Percentiles rank a stretch among this genome's conserved stretches.
Conservation (phyloP, 768 basidiomycete species). For the Favolaschia claudopus region DNA sequence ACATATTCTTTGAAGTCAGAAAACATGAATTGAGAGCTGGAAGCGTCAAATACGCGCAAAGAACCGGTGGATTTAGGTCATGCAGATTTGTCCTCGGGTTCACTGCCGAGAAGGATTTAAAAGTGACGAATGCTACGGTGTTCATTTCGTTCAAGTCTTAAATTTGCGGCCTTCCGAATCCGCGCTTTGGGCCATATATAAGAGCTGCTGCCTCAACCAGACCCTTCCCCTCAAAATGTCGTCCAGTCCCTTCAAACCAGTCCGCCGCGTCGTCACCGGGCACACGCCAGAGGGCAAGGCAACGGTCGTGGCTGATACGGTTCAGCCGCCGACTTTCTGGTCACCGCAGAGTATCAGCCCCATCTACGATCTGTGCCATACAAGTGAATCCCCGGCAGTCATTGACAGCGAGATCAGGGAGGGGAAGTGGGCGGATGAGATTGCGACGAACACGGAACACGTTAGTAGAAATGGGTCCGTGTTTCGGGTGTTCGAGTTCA, state of each 20-base stretch:
- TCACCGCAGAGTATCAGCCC: constrained; percentile 3
- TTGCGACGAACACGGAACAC: constrained; percentile 3
- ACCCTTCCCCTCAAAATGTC: no score
- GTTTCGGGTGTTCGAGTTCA: constrained; percentile 13
- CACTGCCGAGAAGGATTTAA: no score
- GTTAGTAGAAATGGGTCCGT: constrained; percentile 5
- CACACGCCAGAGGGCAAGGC: constrained; percentile 14
- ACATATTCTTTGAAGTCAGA: no score
- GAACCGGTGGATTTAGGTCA: no score
- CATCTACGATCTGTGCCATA: constrained; percentile 6
- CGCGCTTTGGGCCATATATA: no score
- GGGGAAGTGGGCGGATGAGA: constrained; percentile 21
- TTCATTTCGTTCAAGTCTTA: no score
- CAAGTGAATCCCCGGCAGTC: constrained; percentile 1
- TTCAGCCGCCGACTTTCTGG: constrained; percentile 7
- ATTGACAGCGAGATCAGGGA: constrained; percentile 15
- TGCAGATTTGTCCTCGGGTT: no score
- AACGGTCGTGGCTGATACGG: constrained; percentile 9
- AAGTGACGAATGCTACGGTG: no score
- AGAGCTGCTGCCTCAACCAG: no score
- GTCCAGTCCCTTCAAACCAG: constrained; percentile 19
- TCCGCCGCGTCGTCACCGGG: constrained; percentile 25
- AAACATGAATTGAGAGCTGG: no score
- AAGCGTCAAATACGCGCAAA: no score
- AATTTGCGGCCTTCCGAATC: no score